A percentile compares a stretch with the other conserved stretches of the same genome.
These are phyloP conservation scores for Lasiosphaeriaceae sp. DNA, from an alignment of 495 filamentous ascomycete species.

Conservation along the genomic window DNA sequence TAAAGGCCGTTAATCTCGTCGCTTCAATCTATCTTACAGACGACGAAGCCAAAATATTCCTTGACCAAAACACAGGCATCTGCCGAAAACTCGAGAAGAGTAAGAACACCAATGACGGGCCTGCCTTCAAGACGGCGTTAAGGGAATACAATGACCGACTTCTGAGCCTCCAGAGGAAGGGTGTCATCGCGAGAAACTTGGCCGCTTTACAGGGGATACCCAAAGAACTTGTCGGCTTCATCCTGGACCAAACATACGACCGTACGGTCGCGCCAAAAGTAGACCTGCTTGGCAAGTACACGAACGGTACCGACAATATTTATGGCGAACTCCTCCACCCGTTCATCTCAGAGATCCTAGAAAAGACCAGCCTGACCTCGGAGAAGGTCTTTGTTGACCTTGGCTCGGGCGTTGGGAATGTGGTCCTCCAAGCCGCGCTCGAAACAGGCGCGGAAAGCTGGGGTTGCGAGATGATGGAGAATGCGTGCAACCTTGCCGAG, in stretches of 20 bases:
- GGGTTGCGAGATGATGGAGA: constrained; percentile 94
- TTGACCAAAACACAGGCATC: constrained; percentile 69
- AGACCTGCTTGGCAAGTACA: constrained; percentile 73
- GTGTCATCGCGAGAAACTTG: constrained; percentile 66
- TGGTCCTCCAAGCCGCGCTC: constrained; percentile 88
- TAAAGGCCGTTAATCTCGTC: constrained; percentile 70
- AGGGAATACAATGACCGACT: constrained; percentile 72
- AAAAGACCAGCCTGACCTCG: constrained; percentile 70
- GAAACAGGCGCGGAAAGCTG: constrained; percentile 92
- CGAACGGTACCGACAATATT: constrained; percentile 83
- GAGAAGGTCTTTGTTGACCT: constrained; percentile 88
- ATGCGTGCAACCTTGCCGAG: constrained; percentile 78
- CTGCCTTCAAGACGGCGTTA: constrained; percentile 65
- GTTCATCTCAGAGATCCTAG: constrained; percentile 76
- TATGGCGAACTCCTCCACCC: constrained; percentile 89
- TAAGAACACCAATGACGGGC: constrained; percentile 57
- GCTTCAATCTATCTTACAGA: constrained; percentile 69
- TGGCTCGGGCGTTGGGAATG: constrained; percentile 92
- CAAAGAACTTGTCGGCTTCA: constrained; percentile 69
- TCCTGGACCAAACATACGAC: constrained; percentile 83
- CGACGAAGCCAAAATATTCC: constrained; percentile 59
- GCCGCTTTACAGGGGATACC: constrained; percentile 60
- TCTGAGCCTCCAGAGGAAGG: constrained; percentile 53
- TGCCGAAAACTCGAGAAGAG: constrained; percentile 65
- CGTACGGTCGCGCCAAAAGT: constrained; percentile 89